Percentiles rank a stretch among this genome's conserved stretches.
These are phyloP conservation scores for Aspergillus versicolor DNA, from an alignment of 2,329 filamentous ascomycete species.

Conservation along the genomic window DNA sequence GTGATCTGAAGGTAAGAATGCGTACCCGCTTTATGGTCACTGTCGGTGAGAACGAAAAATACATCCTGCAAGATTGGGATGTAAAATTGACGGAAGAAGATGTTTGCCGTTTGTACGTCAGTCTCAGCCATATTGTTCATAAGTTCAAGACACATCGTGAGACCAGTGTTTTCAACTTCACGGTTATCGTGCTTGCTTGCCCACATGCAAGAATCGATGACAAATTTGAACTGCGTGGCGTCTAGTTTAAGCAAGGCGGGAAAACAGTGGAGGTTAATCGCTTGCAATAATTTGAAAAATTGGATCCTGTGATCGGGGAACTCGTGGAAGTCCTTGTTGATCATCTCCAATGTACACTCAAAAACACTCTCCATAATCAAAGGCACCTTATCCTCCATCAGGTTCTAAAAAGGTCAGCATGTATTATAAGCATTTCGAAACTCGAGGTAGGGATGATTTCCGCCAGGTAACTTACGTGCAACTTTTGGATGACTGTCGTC, in stretches of 20 bases:
- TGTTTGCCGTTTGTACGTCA: constrained; percentile 79
- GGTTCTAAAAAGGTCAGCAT: constrained; percentile 56
- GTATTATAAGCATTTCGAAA: neutral
- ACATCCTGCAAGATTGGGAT: constrained; percentile 94
- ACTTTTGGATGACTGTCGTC: constrained; percentile 94
- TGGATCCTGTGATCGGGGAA: constrained; percentile 99
- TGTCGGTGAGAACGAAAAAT: constrained; percentile 96
- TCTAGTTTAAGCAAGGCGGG: constrained; percentile 90
- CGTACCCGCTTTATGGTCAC: constrained; percentile 87
- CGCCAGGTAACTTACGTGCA: constrained; percentile 69
- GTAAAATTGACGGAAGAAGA: constrained; percentile 98
- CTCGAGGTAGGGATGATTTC: neutral
- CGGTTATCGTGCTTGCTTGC: constrained; percentile 99
- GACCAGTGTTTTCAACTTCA: constrained; percentile 90
- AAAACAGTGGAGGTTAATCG: constrained; percentile 98
- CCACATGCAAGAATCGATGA: constrained; percentile 99
- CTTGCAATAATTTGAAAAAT: constrained; percentile 94
- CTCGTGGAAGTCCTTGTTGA: constrained; percentile 99
- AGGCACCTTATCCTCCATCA: constrained; percentile 98
- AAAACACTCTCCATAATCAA: constrained; percentile 98
- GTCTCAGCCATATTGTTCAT: constrained; percentile 97
- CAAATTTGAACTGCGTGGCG: constrained; percentile 96
- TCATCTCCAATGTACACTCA: constrained; percentile 98
- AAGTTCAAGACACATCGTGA: constrained; percentile 97
- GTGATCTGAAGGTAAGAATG: constrained; percentile 2